Conservation (phyloP, 768 basidiomycete species). For the Trametes cinnabarina region DNA sequence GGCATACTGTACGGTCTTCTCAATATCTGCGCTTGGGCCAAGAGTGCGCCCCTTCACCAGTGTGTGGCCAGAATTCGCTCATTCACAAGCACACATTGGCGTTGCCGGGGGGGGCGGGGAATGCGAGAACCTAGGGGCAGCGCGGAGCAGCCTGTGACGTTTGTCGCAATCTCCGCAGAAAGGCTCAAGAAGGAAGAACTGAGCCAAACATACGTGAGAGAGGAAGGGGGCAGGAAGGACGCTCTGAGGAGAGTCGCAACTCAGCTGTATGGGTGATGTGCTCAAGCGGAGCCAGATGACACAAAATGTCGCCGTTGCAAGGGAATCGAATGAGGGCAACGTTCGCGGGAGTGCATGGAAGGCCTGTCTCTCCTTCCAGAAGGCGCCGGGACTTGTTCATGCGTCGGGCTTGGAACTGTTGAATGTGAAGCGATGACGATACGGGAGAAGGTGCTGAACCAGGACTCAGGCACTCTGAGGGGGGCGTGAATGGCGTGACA, state of each 20-base stretch:
- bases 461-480: not conserved
- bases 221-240: not conserved
- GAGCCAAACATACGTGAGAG: not conserved
- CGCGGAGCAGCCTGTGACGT: not conserved
- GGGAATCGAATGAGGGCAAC: not conserved
- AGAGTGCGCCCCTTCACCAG: too few species aligned
- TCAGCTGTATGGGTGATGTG: not conserved
- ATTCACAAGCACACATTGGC: too few species aligned
- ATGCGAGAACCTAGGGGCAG: too few species aligned
- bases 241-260: not conserved
- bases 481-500: not conserved
- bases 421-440: too few species aligned
- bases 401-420: not conserved
- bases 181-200: too few species aligned
- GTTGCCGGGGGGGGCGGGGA: too few species aligned
- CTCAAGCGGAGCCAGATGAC: conserved; percentile 1
- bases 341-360: conserved; percentile 16
- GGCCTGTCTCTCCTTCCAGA: not conserved
- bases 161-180: too few species aligned
- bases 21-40: too few species aligned
- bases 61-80: too few species aligned
- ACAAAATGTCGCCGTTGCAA: conserved; percentile 5
- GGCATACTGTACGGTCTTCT: too few species aligned
- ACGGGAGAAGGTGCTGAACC: not conserved
- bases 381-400: not conserved